A percentile compares a stretch with the other conserved stretches of the same genome.
Evolutionary conservation across 2,329 filamentous ascomycete genomes (phyloP).

Genomic region (Colletotrichum sp.): DNA sequence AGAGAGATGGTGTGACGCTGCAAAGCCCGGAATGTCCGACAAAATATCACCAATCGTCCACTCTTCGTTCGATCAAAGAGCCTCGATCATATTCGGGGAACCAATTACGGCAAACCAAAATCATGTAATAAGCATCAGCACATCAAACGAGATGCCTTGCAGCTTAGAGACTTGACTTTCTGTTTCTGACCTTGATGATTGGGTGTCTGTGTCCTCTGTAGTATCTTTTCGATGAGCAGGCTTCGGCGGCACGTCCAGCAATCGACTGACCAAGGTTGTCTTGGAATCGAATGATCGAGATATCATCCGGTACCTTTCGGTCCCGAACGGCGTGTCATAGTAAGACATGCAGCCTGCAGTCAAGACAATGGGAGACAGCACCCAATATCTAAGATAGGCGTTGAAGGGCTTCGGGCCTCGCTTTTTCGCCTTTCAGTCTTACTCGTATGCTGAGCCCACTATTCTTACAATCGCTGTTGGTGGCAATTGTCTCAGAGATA

Average conservation of each 20-base stretch:
- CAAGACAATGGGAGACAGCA: not conserved
- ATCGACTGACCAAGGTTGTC: not conserved
- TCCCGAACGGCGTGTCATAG: not conserved
- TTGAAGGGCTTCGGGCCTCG: not conserved
- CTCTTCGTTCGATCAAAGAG: not conserved
- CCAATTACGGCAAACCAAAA: not conserved
- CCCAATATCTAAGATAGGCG: not conserved
- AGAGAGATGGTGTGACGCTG: not conserved
- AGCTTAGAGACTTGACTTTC: not conserved
- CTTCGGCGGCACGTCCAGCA: not conserved
- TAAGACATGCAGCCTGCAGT: not conserved
- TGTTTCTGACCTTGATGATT: not conserved
- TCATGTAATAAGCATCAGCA: not conserved
- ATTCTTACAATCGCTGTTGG: not conserved
- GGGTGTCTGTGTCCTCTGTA: not conserved
- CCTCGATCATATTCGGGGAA: not conserved
- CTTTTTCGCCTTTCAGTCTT: not conserved
- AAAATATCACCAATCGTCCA: not conserved
- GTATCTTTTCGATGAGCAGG: not conserved
- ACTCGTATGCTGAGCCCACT: not conserved
- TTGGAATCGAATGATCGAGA: not conserved
- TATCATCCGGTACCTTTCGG: not conserved
- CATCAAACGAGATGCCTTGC: not conserved
- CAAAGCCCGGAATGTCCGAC: not conserved
- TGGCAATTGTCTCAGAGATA: not conserved